Evolutionary conservation across 2,329 filamentous ascomycete species (phyloP), one percentile per base, ranked within the genome.

Genomic region (Calonectria ilicicola): DNA sequence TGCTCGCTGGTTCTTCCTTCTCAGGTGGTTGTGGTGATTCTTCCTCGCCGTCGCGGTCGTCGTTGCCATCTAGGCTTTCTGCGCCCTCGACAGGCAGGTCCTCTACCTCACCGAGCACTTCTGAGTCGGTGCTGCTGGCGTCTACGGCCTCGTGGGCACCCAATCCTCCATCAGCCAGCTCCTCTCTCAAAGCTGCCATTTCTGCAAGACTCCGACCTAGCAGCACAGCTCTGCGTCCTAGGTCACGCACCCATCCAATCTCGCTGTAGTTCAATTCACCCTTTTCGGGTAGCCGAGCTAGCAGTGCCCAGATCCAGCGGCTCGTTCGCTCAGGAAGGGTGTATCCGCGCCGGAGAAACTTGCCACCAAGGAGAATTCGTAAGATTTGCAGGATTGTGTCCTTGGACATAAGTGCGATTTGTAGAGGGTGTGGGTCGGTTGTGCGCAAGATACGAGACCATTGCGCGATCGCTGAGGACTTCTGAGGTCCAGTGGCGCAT

Each of bases 221-320:
- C 76, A 91, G 81, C 23, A 93, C 91, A 0, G 95, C 95, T 75
- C 92, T 90, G 83, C 95, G 95, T 0, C 94, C 95, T 40, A 98
- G 82, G 70, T 97, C 94, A 64, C 96, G 89, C 32, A 98, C 86
- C 79, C 92, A 91, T 6, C 92, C 93, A 38, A 98, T 90, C 79
- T 97, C 93, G 51, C 91, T 90, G 74, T 94, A 93, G 73, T 91
- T 91, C 81, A 98, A 86, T 82, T 94, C 92, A 1, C 95, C 95
- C 12, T 91, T 86, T 42, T 94, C 93, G 0, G 94, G 92, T 71
- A 96, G 88, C 70, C 92, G 90, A 3, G 94, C 95, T 53, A 98
- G 86, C 70, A 98, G 83, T 0, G 93, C 92, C 96, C 95, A 98
- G 5, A 94, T 86, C 96, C 96, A 98, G 19, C 91, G 89, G 72